Conservation (phyloP, 2,329 filamentous ascomycete genomes). For the Pseudopithomyces maydicus region DNA sequence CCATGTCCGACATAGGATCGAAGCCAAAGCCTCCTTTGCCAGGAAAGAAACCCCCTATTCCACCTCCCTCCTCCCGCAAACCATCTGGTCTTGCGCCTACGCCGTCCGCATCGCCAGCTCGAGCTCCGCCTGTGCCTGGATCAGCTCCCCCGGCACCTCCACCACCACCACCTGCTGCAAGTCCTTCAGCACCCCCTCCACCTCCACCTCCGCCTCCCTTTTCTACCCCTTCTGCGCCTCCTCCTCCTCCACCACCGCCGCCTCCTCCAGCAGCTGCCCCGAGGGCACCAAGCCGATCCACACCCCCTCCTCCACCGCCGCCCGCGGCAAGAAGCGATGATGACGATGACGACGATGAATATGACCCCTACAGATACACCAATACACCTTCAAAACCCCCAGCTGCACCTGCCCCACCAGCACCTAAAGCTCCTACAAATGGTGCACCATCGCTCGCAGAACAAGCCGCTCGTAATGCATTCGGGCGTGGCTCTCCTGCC, state of each 20-base stretch:
- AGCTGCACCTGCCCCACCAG: constrained; percentile 41
- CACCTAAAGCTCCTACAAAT: constrained; percentile 54
- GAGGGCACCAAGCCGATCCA: constrained; percentile 24
- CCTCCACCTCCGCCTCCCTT: constrained; percentile 48
- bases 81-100: constrained; percentile 55
- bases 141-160: constrained; percentile 44
- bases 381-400: constrained; percentile 47
- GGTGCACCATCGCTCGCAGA: constrained; percentile 58
- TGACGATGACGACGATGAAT: constrained; percentile 23
- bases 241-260: constrained; percentile 36
- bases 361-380: constrained; percentile 55
- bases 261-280: constrained; percentile 41
- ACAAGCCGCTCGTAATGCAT: constrained; percentile 64
- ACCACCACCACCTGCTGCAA: constrained; percentile 40
- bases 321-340: constrained; percentile 8
- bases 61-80: constrained; percentile 62
- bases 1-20: constrained; percentile 56
- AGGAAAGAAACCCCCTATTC: constrained; percentile 72
- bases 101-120: constrained; percentile 51
- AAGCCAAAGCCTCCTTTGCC: constrained; percentile 75
- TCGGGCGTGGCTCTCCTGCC: constrained; percentile 52
- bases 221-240: constrained; percentile 49
- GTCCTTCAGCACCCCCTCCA: constrained; percentile 50
- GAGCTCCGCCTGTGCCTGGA: constrained; percentile 44
- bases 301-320: constrained; percentile 51